Conservation (phyloP, 441 rosid genomes). For the Raphanus hybrid region DNA sequence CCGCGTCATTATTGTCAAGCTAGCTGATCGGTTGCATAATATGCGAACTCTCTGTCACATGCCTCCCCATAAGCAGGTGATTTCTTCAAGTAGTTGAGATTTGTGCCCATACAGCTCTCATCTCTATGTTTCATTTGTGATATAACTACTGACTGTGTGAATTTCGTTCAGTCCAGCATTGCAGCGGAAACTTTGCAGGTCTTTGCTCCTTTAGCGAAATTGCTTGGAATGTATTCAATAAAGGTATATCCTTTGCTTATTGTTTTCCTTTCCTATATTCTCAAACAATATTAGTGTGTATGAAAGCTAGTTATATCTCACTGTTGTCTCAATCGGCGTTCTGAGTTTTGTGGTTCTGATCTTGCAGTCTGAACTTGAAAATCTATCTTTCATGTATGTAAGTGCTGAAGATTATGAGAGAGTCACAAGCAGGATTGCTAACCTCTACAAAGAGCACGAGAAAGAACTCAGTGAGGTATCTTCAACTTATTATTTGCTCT, state of each 20-base stretch:
- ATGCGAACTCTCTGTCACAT: conserved; percentile 96
- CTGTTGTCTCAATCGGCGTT: no score
- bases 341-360: no score
- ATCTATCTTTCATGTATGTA: conserved; percentile 92
- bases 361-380: conserved; percentile 77
- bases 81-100: conserved; percentile 26
- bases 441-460: conserved; percentile 86
- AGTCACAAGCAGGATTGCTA: conserved; percentile 82
- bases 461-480: conserved; percentile 87
- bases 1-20: conserved; percentile 97
- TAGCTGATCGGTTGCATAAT: conserved; percentile 97
- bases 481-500: conserved; percentile 23
- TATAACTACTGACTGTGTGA: conserved; percentile 37
- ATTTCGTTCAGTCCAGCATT: conserved; percentile 80
- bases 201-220: conserved; percentile 96
- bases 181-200: conserved; percentile 95
- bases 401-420: conserved; percentile 86
- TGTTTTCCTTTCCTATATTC: conserved; percentile 7
- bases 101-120: conserved; percentile 23
- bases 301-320: no score
- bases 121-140: not conserved
- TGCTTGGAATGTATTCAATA: conserved; percentile 95
- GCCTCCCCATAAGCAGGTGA: conserved; percentile 98
- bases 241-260: conserved; percentile 57
- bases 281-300: no score